Evolutionary conservation across 257 asterid species (phyloP), one percentile per base, ranked within the genome.

Genomic region (Solanum chiquidenum): DNA sequence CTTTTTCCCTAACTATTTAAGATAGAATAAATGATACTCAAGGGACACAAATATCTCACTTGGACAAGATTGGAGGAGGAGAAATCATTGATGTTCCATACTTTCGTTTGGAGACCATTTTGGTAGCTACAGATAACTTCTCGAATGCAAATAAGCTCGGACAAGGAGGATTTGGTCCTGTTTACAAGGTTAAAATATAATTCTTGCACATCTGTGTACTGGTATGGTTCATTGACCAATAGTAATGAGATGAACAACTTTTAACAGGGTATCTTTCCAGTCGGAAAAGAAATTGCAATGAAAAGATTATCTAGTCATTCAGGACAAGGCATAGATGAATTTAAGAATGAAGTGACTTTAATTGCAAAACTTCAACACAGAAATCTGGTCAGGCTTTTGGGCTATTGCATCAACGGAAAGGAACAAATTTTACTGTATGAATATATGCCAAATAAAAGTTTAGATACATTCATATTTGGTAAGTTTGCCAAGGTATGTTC

Each of bases 261-360:
- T 12, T 46, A 7, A 9, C 87, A 91, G 92, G 91, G 90, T 21
- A 73, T 4, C 23, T 83, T 87, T 20, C 88, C 86, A 4, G 86
- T 69, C 0, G 89, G 76, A 58, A 74, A 83, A 66, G 91, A 87
- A 82, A 66, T 91, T 34, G 91, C 92, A 12, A 87, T 91, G 34
- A 91, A 91, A 83, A 87, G 90, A 25, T 87, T 91, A 79, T 87
- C 88, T 34, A 87, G 72, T 23, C 64, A 68, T 21, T 85, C 91
- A 5, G 88, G 73, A 18, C 92, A 89, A 86, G 92, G 92, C 23
- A 42, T 83, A 12, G 74, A 89, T 37, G 91, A 90, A 44, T 89
- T 90, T 34, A 66, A 74, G 29, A 91, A 89, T 62, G 91, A 69
- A 62, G 79, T 84, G 5, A 62, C 69, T 23, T 20, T 84, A 62